These are phyloP conservation scores for Coleophoma crateriformis DNA, from an alignment of 2,329 filamentous ascomycete species.

Conservation along the genomic window DNA sequence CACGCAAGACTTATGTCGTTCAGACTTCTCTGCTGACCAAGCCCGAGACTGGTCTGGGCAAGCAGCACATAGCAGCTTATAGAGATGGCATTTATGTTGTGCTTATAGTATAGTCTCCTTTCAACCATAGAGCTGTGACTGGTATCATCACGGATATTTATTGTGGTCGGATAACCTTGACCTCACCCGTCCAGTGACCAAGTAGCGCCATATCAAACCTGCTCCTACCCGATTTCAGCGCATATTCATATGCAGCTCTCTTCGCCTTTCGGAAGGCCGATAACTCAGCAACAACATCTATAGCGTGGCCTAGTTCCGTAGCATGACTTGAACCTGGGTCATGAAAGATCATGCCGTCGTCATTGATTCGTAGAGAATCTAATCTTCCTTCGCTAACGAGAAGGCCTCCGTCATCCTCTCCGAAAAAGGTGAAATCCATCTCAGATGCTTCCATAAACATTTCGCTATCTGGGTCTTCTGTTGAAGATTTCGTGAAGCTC, in stretches of 20 bases:
- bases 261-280: conserved; percentile 7
- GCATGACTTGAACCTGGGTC: not conserved
- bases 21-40: too few species aligned
- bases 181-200: conserved; percentile 14
- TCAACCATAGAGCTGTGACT: not conserved
- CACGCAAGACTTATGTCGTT: too few species aligned
- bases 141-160: not conserved
- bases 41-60: too few species aligned
- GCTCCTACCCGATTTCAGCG: not conserved
- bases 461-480: conserved; percentile 13
- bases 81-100: too few species aligned
- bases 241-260: conserved; percentile 8
- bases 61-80: too few species aligned
- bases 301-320: not conserved
- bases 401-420: conserved; percentile 12
- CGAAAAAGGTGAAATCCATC: conserved; percentile 15
- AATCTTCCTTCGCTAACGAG: conserved; percentile 11
- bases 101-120: too few species aligned
- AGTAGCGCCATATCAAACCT: conserved; percentile 8
- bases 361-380: conserved; percentile 1
- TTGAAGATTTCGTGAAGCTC: conserved; percentile 13
- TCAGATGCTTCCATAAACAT: conserved; percentile 10
- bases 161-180: conserved; percentile 10
- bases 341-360: conserved; percentile 5
- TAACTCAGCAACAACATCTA: conserved; percentile 12